Conservation (phyloP, 345 rosid genomes). For the Eucalyptus albens region DNA sequence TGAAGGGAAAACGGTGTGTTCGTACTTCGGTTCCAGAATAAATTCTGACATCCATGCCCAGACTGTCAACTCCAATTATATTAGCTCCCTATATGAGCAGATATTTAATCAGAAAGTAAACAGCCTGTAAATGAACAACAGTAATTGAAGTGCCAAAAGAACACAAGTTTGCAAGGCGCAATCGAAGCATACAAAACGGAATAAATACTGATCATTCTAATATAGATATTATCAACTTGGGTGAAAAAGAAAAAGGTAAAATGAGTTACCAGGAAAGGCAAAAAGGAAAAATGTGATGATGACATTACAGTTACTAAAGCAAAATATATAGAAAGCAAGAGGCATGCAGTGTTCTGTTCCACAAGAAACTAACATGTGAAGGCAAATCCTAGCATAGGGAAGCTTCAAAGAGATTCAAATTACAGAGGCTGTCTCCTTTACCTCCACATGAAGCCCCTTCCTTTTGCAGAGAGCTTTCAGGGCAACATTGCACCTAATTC, state of each 20-base stretch:
- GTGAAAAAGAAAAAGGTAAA: background rate
- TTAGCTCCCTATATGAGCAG: slow-evolving; percentile 40
- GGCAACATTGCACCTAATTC: slow-evolving; percentile 45
- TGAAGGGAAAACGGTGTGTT: slow-evolving; percentile 94
- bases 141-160: background rate
- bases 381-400: background rate
- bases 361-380: background rate
- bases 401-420: background rate
- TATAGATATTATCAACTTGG: background rate
- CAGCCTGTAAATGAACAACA: background rate
- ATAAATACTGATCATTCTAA: background rate
- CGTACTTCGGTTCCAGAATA: slow-evolving; percentile 53
- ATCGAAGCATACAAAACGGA: background rate
- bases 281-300: background rate
- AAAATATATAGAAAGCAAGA: background rate
- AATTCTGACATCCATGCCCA: slow-evolving; percentile 85
- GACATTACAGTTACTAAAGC: background rate
- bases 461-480: slow-evolving; percentile 87
- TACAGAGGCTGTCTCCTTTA: background rate
- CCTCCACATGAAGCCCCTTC: slow-evolving; percentile 82
- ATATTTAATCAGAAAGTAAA: background rate
- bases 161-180: background rate
- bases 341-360: background rate
- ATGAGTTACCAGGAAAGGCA: background rate
- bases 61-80: slow-evolving; percentile 80